Evolutionary conservation across 139 green algal genomes (phyloP), one percentile per base, ranked within the genome.

Genomic region (Micromonas pusilla): DNA sequence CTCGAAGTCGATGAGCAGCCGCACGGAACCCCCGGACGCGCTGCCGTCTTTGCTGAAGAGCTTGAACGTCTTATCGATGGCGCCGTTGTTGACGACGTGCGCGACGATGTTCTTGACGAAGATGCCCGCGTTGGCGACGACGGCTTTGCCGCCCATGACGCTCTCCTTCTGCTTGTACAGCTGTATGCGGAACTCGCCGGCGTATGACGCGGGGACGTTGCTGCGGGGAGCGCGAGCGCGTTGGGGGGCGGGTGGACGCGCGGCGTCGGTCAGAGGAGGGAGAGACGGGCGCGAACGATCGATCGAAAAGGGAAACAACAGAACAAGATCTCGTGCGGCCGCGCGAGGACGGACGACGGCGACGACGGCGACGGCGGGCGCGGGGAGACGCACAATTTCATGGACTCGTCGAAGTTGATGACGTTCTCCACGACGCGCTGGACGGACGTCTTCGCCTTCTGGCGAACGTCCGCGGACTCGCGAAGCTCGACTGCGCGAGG

Each of bases 51-150:
- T 32, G 31, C 31, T 70, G 63, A 70, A 70, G 16, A 70, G 31
- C 28, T 70, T 70, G 63, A 70, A 70, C 2, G 13, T 34, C 63
- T 70, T 70, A 2, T 70, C 63, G 63, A 70, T 70, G 28, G 28
- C 25, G 20, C 63, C 63, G 63, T 70, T 36, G 28, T 23, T 39
- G 28, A 37, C 32, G 28, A 39, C 26, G 63, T 34, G 31, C 21
- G 28, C 23, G 28, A 70, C 63, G 63, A 70, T 70, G 28, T 70
- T 32, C 63, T 70, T 70, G 28, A 70, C 63, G 63, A 34, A 34
- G 20, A 70, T 25, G 21, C 28, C 63, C 25, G 63, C 63, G 63
- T 70, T 70, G 28, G 63, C 63, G 28, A 70, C 63, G 28, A 25
- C 63, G 28, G 28, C 31, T 34, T 70, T 70, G 28, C 26, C 63